Conservation (phyloP, 176 grass and related monocot species). For the Thinopyrum elongatum region DNA sequence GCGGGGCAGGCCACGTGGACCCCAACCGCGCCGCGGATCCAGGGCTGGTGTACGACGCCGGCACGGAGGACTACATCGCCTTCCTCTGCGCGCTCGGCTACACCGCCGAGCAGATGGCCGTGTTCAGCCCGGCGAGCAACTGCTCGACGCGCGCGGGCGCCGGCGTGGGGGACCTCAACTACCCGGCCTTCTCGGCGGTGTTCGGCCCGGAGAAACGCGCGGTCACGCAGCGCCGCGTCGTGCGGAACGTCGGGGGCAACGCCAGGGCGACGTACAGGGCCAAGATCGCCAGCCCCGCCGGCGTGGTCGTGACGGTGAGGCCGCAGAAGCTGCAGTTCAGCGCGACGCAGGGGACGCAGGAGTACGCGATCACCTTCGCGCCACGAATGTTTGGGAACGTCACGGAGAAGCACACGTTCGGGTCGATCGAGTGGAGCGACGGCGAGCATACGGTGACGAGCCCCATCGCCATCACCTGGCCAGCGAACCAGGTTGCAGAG, state of each 20-base stretch:
- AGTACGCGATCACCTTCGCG: not conserved
- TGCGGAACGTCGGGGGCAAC: slow-evolving; percentile 45
- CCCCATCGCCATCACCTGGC: slow-evolving; percentile 38
- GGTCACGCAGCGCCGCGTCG: slow-evolving; percentile 42
- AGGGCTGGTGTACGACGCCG: slow-evolving; percentile 51
- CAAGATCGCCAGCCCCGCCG: slow-evolving; percentile 16
- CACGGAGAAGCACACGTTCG: slow-evolving; percentile 21
- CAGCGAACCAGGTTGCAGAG: not conserved
- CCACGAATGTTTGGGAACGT: not conserved
- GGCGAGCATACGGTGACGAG: slow-evolving; percentile 26
- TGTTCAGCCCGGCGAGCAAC: slow-evolving; percentile 1
- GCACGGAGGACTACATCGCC: slow-evolving; percentile 43
- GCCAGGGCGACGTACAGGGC: slow-evolving; percentile 9
- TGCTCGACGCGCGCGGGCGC: slow-evolving; percentile 13
- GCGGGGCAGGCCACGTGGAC: slow-evolving; percentile 60
- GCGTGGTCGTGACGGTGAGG: slow-evolving; percentile 40
- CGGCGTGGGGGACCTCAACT: slow-evolving; percentile 45
- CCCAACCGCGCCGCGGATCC: slow-evolving; percentile 45
- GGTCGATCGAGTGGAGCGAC: slow-evolving; percentile 42
- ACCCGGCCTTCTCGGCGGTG: slow-evolving; percentile 46
- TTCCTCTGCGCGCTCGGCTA: slow-evolving; percentile 51
- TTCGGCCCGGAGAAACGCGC: not conserved
- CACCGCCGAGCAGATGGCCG: slow-evolving; percentile 23
- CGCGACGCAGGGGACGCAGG: not conserved
- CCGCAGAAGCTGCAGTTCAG: slow-evolving; percentile 47